Evolutionary conservation across 139 green algal genomes (phyloP).

Genomic region (Trebouxia sp.): DNA sequence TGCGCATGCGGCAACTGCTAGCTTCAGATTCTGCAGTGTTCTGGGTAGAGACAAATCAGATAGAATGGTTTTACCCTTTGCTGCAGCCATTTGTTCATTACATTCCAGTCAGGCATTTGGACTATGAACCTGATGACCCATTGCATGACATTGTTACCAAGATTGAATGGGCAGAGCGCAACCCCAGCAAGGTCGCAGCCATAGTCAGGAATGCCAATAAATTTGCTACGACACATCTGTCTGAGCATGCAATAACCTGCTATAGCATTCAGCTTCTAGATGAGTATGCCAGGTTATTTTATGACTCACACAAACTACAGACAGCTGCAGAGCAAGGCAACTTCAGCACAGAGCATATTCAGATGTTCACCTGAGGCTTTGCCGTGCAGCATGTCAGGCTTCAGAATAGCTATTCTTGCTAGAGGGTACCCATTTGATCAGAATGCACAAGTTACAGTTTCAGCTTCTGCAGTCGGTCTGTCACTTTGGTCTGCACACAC

Average conservation of each 20-base stretch:
- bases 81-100: constrained; percentile 7
- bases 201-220: background rate
- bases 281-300: constrained; percentile 5
- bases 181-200: background rate
- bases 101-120: background rate
- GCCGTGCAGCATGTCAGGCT: too few species aligned
- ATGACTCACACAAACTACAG: background rate
- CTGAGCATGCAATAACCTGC: background rate
- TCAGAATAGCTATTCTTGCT: too few species aligned
- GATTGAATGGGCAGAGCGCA: background rate
- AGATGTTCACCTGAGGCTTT: too few species aligned
- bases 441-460: too few species aligned
- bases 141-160: background rate
- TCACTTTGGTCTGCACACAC: too few species aligned
- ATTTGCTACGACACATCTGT: background rate
- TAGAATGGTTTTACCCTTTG: constrained; percentile 7
- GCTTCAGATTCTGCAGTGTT: background rate
- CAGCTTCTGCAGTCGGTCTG: too few species aligned
- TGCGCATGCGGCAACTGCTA: background rate
- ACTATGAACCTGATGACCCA: background rate
- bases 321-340: background rate
- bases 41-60: constrained; percentile 3
- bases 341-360: background rate
- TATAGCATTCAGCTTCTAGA: background rate
- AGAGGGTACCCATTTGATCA: too few species aligned